Percentiles rank a stretch among this genome's conserved stretches.
Conservation (phyloP, 2,329 filamentous ascomycete species). For the Fusarium ambrosium region DNA sequence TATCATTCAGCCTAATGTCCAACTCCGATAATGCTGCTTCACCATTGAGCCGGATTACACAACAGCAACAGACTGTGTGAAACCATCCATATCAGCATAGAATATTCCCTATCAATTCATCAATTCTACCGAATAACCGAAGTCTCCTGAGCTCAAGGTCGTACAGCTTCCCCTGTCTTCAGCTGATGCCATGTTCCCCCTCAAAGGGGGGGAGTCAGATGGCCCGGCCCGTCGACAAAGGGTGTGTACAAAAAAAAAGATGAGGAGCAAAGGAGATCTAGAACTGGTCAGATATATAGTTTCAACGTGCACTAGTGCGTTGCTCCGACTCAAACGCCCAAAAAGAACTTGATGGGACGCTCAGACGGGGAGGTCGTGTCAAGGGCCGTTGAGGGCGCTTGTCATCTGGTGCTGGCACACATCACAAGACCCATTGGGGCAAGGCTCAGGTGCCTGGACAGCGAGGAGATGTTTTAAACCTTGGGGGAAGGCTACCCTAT, state of each 20-base stretch:
- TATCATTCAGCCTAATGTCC: conserved; percentile 1
- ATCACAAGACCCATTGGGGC: conserved; percentile 15
- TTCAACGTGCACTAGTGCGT: conserved; percentile 14
- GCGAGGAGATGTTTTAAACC: not conserved
- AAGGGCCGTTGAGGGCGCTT: conserved; percentile 11
- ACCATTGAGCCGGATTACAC: not conserved
- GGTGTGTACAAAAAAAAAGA: conserved; percentile 25
- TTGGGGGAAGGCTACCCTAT: conserved; percentile 27
- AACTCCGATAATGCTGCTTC: not conserved
- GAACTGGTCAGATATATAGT: conserved; percentile 35
- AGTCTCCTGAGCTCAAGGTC: not conserved
- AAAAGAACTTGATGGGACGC: conserved; percentile 10
- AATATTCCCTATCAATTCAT: not conserved
- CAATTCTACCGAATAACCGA: not conserved
- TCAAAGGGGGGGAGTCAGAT: conserved; percentile 20
- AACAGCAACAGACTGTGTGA: not conserved
- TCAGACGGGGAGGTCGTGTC: conserved; percentile 20
- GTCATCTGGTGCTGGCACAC: conserved; percentile 25
- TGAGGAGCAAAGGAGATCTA: conserved; percentile 14
- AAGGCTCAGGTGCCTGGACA: not conserved
- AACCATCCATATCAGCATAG: not conserved
- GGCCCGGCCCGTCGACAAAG: conserved; percentile 29
- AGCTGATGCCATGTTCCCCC: not conserved
- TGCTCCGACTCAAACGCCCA: conserved; percentile 7
- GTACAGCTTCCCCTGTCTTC: conserved; percentile 9